Conservation (phyloP, 2,329 filamentous ascomycete genomes). For the Xylaria arbuscula region DNA sequence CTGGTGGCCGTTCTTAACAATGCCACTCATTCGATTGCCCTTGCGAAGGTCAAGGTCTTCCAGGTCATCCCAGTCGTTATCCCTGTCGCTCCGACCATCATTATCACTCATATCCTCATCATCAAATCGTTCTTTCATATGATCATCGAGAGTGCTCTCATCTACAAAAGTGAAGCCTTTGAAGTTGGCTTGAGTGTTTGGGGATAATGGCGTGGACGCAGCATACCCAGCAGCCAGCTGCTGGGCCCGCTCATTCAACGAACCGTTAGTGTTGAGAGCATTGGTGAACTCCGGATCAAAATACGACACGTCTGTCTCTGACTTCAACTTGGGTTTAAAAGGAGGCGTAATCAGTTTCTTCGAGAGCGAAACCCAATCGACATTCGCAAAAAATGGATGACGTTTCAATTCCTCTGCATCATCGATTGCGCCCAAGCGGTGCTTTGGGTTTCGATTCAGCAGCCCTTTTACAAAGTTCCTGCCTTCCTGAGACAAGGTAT, state of each 20-base stretch:
- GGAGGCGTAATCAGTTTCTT: slow-evolving; percentile 95
- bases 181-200: slow-evolving; percentile 97
- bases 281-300: slow-evolving; percentile 99
- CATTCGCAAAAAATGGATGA: slow-evolving; percentile 93
- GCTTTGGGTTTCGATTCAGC: slow-evolving; percentile 95
- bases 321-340: slow-evolving; percentile 97
- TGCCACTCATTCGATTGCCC: slow-evolving; percentile 72
- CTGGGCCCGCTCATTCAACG: slow-evolving; percentile 89
- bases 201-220: slow-evolving; percentile 90
- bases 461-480: slow-evolving; percentile 98
- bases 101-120: slow-evolving; percentile 72
- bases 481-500: slow-evolving; percentile 93
- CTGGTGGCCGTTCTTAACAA: slow-evolving; percentile 63
- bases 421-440: slow-evolving; percentile 87
- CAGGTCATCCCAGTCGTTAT: slow-evolving; percentile 70
- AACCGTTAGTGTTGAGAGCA: slow-evolving; percentile 85
- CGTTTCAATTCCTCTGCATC: slow-evolving; percentile 95
- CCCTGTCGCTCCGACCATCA: slow-evolving; percentile 57
- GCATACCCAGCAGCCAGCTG: slow-evolving; percentile 86
- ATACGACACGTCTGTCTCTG: slow-evolving; percentile 95
- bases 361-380: slow-evolving; percentile 88
- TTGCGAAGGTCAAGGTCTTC: slow-evolving; percentile 64
- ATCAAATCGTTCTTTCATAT: slow-evolving; percentile 69
- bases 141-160: slow-evolving; percentile 91
- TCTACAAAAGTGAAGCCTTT: slow-evolving; percentile 99